phyloP scores from a whole-genome alignment of 1,284 basidiomycete species.

The Fistulinella staudtii region DNA sequence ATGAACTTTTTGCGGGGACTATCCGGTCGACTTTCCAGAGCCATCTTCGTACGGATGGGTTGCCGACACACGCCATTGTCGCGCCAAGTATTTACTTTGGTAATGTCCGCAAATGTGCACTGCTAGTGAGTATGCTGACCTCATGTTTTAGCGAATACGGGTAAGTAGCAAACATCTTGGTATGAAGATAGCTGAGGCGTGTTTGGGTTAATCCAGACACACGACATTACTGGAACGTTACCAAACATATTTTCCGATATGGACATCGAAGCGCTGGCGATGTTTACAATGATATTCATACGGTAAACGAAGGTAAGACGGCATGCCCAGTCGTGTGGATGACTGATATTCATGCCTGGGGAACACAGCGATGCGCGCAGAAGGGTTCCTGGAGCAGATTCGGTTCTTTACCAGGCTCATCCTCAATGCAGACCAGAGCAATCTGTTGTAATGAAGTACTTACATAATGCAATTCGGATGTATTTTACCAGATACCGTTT shows the following conservation, averaged over 20 bases:
- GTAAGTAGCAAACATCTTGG: slow-evolving; percentile 44
- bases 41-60: slow-evolving; percentile 33
- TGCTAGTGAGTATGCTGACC: no score
- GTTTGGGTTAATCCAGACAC: slow-evolving; percentile 36
- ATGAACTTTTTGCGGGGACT: slow-evolving; percentile 45
- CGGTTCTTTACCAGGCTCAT: slow-evolving; percentile 46
- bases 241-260: slow-evolving; percentile 49
- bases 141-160: no score
- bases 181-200: slow-evolving; percentile 13
- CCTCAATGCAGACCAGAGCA: slow-evolving; percentile 43
- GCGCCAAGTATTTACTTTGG: no score
- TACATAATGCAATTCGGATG: no score
- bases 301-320: slow-evolving; percentile 39
- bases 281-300: slow-evolving; percentile 45
- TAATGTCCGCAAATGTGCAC: no score
- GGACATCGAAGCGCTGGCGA: slow-evolving; percentile 32
- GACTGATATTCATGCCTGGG: background rate
- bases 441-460: no score
- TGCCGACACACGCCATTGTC: slow-evolving; percentile 37
- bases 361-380: slow-evolving; percentile 33
- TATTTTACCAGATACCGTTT: no score
- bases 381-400: slow-evolving; percentile 42
- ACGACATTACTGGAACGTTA: slow-evolving; percentile 45
- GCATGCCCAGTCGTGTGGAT: background rate
- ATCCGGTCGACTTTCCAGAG: slow-evolving; percentile 47